Conservation (phyloP, 148 eudicot species). For the Mesembryanthemum crystallinum region DNA sequence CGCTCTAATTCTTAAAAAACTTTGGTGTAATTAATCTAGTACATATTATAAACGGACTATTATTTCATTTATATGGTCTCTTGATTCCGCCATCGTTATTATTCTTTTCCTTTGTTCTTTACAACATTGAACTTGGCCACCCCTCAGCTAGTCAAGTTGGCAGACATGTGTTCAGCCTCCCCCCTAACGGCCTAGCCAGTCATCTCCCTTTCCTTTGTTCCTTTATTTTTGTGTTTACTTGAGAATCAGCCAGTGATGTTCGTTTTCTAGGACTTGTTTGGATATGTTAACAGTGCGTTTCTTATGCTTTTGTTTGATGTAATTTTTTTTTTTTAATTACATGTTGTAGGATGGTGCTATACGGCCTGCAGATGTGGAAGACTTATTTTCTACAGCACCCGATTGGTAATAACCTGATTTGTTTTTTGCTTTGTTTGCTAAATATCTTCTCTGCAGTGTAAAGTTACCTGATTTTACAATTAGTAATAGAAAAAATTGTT, state of each 20-base stretch:
- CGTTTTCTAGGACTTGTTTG: no score
- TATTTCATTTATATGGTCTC: no score
- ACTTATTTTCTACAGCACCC: conserved; percentile 92
- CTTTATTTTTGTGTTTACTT: no score
- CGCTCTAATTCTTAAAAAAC: no score
- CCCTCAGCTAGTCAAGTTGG: neutral
- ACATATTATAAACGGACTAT: no score
- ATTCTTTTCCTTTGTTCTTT: neutral
- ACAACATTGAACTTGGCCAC: neutral
- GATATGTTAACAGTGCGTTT: no score
- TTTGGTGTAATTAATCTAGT: no score
- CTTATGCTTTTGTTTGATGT: neutral
- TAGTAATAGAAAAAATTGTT: no score
- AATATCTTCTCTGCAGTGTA: neutral
- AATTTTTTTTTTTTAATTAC: neutral
- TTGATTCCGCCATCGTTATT: no score
- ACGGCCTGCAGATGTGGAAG: conserved; percentile 63
- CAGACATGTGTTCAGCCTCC: neutral
- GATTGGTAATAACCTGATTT: conserved; percentile 49
- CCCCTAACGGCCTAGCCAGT: no score
- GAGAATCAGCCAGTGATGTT: no score
- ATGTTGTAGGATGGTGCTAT: conserved; percentile 88
- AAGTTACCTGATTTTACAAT: no score
- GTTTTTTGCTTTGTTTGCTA: neutral
- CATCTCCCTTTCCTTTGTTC: neutral